Conservation (phyloP, 1,284 basidiomycete genomes). For the Ganoderma leucocontextum region DNA sequence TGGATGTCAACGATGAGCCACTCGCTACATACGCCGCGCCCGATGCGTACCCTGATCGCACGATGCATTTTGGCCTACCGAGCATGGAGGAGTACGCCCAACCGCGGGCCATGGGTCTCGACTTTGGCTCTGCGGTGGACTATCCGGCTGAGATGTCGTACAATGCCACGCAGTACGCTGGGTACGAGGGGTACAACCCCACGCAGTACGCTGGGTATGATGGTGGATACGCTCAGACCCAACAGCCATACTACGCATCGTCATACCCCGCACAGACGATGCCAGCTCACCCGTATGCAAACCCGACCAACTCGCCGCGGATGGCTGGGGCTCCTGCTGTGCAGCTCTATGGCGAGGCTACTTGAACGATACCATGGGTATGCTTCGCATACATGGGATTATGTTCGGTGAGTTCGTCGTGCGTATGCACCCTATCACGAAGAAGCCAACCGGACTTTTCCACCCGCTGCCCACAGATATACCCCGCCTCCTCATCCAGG, state of each 20-base stretch:
- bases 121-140: constrained; percentile 32
- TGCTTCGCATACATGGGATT: constrained; percentile 2
- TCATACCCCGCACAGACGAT: constrained; percentile 18
- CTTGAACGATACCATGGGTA: constrained; percentile 15
- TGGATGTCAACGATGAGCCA: constrained; percentile 37
- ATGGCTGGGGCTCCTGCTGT: constrained; percentile 33
- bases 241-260: constrained; percentile 23
- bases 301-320: constrained; percentile 38
- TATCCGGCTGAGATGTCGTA: constrained; percentile 42
- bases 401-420: constrained; percentile 18
- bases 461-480: constrained; percentile 13
- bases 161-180: constrained; percentile 26
- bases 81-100: constrained; percentile 31
- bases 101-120: constrained; percentile 24
- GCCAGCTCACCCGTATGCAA: constrained; percentile 40
- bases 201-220: constrained; percentile 36
- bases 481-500: constrained; percentile 7
- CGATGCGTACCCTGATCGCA: constrained; percentile 45
- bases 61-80: constrained; percentile 42
- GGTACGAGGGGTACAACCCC: constrained; percentile 28
- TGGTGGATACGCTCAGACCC: constrained; percentile 27
- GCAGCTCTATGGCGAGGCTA: constrained; percentile 27
- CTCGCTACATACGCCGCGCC: constrained; percentile 34
- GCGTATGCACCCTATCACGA: not conserved
- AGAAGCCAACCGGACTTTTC: not conserved